A percentile compares a stretch with the other conserved stretches of the same genome.
phyloP scores from a whole-genome alignment of 1,284 basidiomycete species.

The Schizophyllum amplum region DNA sequence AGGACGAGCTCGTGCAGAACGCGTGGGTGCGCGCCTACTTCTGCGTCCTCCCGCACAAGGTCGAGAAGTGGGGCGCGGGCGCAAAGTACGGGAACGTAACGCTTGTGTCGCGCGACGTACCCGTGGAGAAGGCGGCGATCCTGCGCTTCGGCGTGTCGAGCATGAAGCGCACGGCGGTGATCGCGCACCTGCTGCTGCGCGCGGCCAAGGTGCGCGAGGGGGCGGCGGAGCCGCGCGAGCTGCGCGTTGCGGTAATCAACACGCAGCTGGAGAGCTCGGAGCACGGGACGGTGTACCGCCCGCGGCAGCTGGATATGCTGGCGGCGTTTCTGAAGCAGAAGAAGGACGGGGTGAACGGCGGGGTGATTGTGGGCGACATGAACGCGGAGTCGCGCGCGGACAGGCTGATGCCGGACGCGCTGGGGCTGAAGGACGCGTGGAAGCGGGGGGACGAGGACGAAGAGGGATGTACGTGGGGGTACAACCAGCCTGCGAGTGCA shows the following conservation, averaged over 20 bases:
- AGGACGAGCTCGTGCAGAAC: conserved; percentile 34
- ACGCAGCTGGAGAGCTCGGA: conserved; percentile 59
- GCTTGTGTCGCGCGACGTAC: conserved; percentile 48
- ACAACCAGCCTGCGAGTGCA: conserved; percentile 22
- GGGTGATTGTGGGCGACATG: conserved; percentile 63
- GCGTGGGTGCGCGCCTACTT: conserved; percentile 57
- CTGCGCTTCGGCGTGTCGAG: conserved; percentile 41
- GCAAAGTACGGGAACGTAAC: conserved; percentile 55
- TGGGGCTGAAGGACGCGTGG: conserved; percentile 53
- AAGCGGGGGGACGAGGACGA: conserved; percentile 28
- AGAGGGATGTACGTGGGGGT: conserved; percentile 57
- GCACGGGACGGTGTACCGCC: conserved; percentile 33
- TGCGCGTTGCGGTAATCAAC: conserved; percentile 36
- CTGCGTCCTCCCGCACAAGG: conserved; percentile 41
- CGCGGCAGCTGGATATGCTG: conserved; percentile 44
- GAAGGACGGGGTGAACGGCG: conserved; percentile 39
- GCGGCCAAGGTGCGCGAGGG: conserved; percentile 27
- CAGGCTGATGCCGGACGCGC: conserved; percentile 25
- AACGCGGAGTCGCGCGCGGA: conserved; percentile 43
- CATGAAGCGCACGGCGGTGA: conserved; percentile 45
- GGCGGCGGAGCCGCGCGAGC: conserved; percentile 34
- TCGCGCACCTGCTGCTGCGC: conserved; percentile 45
- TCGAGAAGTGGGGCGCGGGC: conserved; percentile 41
- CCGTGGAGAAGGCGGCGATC: conserved; percentile 32
- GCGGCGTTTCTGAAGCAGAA: conserved; percentile 38